phyloP scores from a whole-genome alignment of 495 filamentous ascomycete genomes.

The Saxophila tyrrhenica region DNA sequence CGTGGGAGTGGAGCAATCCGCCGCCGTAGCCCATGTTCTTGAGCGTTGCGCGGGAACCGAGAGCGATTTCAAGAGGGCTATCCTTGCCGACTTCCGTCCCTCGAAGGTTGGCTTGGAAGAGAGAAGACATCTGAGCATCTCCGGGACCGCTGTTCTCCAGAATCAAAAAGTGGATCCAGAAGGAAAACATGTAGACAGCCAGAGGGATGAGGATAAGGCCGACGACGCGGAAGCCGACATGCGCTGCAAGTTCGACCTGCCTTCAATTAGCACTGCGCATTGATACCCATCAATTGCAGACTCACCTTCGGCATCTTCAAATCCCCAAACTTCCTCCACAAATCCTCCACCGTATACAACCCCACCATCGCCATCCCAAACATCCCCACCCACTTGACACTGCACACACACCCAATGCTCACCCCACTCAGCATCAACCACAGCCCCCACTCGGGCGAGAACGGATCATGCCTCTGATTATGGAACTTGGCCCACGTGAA shows the following conservation, averaged over 20 bases:
- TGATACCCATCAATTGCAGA: constrained; percentile 5
- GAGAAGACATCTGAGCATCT: constrained; percentile 97
- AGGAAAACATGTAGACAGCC: constrained; percentile 85
- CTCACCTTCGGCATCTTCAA: constrained; percentile 72
- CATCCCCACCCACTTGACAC: constrained; percentile 94
- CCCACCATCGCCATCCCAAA: constrained; percentile 93
- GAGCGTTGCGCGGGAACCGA: constrained; percentile 80
- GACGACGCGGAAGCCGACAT: constrained; percentile 66
- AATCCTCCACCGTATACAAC: constrained; percentile 88
- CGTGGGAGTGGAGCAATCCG: constrained; percentile 92
- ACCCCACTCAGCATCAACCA: constrained; percentile 88
- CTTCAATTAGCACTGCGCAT: constrained; percentile 15
- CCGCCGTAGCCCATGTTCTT: constrained; percentile 99
- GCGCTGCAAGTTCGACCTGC: constrained; percentile 59
- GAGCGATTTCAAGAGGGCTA: constrained; percentile 81
- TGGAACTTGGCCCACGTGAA: constrained; percentile 97
- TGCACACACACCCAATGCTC: constrained; percentile 94
- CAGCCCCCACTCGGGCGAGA: constrained; percentile 77
- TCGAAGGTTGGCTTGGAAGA: constrained; percentile 91
- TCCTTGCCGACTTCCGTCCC: constrained; percentile 90
- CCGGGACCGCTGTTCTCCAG: constrained; percentile 90
- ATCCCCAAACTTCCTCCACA: constrained; percentile 98
- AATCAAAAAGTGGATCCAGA: constrained; percentile 85
- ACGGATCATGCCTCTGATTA: constrained; percentile 66
- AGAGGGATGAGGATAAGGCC: constrained; percentile 82